Base-by-base conservation (phyloP, 768 basidiomycete genomes). In the Phylloporus rhodoxanthus region DNA sequence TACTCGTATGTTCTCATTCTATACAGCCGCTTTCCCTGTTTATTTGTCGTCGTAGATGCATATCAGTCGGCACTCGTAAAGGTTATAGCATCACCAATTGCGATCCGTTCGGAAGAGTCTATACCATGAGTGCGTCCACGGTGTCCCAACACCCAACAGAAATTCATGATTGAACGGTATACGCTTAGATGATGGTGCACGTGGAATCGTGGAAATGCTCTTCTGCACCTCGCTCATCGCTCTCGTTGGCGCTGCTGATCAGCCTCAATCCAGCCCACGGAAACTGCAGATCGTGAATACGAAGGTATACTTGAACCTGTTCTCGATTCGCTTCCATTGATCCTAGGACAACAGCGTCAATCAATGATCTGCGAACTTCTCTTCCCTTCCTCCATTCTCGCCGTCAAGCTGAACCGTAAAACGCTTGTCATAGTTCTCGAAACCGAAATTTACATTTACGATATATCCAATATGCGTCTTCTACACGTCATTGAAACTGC, bases 221-320 rank as follows among this genome's bases (percentile, higher is more conserved):
- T 99, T 99, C 74, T 97, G 94, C 72, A 99, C 96, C 5, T 96
- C 93, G 19, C 80, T 99, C 54, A 91, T 99, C 41, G 96, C 96
- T 1, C 78, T 99, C 28, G 96, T 98, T 19, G 96, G 96, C 8
- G 91, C 92, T 3, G 92, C 92, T 13, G 93, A 96, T 71, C 87
- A 91, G 41, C 89, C 92, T 1, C 79, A 84, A 46, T 87, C 88
- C 30, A 91, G 88, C 68, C 94, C 94, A 8, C 77, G 96, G 19
- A 91, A 95, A 62, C 72, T 99, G 45, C 94, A 96, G 72, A 99
- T 99, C 42, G 92, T 98, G 43, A 99, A 99, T 66, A 99, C 96
- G 13, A 99, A 99, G 79, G 94, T 91, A 45, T 37, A 79, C 55
- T 38, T n/a, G 17, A 15, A 10, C 2, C 5, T 23, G 5, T 23